Percentiles rank a stretch among this genome's conserved stretches.
Evolutionary conservation across 441 rosid species (phyloP).

Genomic region (Cnidoscolus chayamansa): DNA sequence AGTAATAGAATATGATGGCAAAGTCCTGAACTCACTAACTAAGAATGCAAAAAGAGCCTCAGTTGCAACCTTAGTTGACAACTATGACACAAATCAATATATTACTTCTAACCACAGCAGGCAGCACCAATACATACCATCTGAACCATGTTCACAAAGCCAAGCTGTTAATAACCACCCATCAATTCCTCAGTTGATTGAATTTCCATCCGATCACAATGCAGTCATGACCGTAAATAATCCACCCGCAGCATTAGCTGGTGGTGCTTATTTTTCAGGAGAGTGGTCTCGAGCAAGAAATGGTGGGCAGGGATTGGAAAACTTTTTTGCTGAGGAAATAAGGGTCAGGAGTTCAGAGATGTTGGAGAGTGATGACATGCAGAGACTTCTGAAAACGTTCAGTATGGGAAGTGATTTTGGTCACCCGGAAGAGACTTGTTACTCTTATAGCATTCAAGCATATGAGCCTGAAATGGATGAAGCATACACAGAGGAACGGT

Average conservation of each 20-base stretch:
- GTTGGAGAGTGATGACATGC: constrained; percentile 87
- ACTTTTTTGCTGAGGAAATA: constrained; percentile 60
- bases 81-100: constrained; percentile 29
- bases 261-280: constrained; percentile 41
- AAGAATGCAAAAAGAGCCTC: constrained; percentile 41
- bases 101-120: constrained; percentile 34
- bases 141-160: constrained; percentile 36
- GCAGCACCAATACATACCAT: constrained; percentile 33
- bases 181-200: constrained; percentile 47
- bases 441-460: constrained; percentile 47
- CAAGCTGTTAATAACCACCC: constrained; percentile 37
- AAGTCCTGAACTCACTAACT: constrained; percentile 52
- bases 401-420: constrained; percentile 40
- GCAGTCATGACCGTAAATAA: constrained; percentile 31
- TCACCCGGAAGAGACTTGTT: constrained; percentile 49
- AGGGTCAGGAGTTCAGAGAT: constrained; percentile 75
- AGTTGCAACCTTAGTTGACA: constrained; percentile 27
- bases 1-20: constrained; percentile 84
- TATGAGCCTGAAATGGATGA: constrained; percentile 46
- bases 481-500: constrained; percentile 28
- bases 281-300: constrained; percentile 56
- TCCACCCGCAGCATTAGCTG: constrained; percentile 43
- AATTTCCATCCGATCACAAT: constrained; percentile 52
- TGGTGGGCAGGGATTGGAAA: constrained; percentile 57
- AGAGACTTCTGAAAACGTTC: constrained; percentile 60